These are phyloP conservation scores for Leptosphaerulina australis DNA, from an alignment of 2,329 filamentous ascomycete species.

Conservation along the genomic window DNA sequence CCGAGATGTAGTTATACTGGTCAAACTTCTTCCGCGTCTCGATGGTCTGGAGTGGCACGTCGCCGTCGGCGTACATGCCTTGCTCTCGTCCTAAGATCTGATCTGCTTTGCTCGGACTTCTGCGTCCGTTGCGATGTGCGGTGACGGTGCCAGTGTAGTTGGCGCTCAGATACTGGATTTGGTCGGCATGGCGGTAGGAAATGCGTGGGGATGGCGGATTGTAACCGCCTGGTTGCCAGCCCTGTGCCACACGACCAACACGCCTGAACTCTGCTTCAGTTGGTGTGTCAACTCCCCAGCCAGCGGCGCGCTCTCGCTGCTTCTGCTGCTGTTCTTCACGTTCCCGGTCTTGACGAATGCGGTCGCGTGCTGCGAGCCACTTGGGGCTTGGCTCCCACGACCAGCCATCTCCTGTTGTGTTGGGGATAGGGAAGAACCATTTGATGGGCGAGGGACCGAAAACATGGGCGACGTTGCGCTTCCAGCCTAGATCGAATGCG, in stretches of 20 bases:
- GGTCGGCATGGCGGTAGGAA: constrained; percentile 42
- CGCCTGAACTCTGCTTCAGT: constrained; percentile 47
- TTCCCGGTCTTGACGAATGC: constrained; percentile 55
- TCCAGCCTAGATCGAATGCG: constrained; percentile 89
- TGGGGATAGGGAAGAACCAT: constrained; percentile 82
- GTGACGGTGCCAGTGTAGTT: constrained; percentile 42
- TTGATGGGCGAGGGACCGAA: constrained; percentile 75
- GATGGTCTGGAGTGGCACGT: constrained; percentile 52
- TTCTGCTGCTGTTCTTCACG: constrained; percentile 59
- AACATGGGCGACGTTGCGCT: constrained; percentile 77
- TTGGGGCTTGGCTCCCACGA: constrained; percentile 83
- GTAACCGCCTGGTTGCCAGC: constrained; percentile 39
- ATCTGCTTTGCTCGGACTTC: constrained; percentile 50
- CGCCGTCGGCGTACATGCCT: constrained; percentile 45
- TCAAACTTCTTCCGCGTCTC: constrained; percentile 46
- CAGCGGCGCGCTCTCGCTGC: constrained; percentile 67
- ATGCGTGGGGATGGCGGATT: constrained; percentile 36
- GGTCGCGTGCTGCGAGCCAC: constrained; percentile 75
- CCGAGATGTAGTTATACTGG: constrained; percentile 45
- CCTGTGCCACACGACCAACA: constrained; percentile 33
- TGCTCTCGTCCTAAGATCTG: constrained; percentile 50
- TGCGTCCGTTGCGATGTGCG: constrained; percentile 42
- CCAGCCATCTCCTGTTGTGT: constrained; percentile 92
- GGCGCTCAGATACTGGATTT: constrained; percentile 43
- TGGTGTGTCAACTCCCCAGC: constrained; percentile 63